A percentile compares a stretch with the other conserved stretches of the same genome.
Evolutionary conservation across 257 asterid genomes (phyloP).

Genomic region (Parsonsia alboflavescens): DNA sequence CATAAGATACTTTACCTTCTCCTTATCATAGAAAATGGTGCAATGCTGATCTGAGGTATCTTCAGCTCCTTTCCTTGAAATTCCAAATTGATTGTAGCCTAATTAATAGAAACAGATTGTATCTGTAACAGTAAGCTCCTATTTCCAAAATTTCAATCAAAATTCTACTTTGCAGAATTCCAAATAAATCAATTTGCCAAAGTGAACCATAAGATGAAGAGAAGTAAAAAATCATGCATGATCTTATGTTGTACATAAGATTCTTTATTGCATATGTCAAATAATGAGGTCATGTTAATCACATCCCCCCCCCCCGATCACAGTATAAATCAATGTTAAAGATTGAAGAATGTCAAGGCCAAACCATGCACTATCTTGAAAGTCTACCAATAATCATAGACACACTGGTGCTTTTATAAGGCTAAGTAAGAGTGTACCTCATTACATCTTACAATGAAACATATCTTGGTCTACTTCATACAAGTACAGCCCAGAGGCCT

Average conservation of each 20-base stretch:
- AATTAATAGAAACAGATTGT: conserved; percentile 8
- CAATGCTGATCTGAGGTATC: conserved; percentile 88
- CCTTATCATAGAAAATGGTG: conserved; percentile 84
- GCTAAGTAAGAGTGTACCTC: background rate
- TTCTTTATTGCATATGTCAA: background rate
- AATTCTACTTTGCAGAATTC: background rate
- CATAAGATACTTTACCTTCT: conserved; percentile 48
- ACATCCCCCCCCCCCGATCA: too few species aligned
- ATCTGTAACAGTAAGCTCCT: background rate
- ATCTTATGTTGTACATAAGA: background rate
- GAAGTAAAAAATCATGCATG: background rate
- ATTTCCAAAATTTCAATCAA: background rate
- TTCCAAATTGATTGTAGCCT: conserved; percentile 92
- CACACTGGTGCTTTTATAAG: background rate
- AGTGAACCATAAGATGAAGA: background rate
- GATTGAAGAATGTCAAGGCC: background rate
- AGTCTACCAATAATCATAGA: background rate
- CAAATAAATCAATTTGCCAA: background rate
- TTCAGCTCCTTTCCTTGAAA: conserved; percentile 86
- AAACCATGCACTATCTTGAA: background rate
- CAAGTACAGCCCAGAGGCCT: background rate
- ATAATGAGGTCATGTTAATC: background rate
- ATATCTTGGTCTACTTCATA: too few species aligned
- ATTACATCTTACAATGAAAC: background rate
- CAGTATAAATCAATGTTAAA: background rate